Evolutionary conservation across 495 filamentous ascomycete genomes (phyloP).

Genomic region (Neurospora sp.): DNA sequence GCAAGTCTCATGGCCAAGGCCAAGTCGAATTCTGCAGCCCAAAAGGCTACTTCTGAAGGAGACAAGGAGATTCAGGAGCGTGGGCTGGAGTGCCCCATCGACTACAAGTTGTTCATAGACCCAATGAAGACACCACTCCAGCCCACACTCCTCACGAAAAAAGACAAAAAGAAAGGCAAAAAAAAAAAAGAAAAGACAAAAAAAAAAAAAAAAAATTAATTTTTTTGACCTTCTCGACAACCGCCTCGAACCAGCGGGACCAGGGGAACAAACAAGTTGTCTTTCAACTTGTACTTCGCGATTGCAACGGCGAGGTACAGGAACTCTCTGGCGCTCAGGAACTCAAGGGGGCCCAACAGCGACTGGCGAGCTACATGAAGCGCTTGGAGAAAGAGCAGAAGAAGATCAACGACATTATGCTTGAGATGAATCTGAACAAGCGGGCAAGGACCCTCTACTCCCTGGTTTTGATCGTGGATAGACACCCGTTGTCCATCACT

Average conservation of each 20-base stretch:
- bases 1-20: conserved; percentile 38
- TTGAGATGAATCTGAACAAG: conserved; percentile 54
- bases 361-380: conserved; percentile 13
- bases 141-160: not conserved
- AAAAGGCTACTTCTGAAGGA: conserved; percentile 55
- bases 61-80: conserved; percentile 72
- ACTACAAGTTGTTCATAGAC: conserved; percentile 92
- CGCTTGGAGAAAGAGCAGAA: conserved; percentile 46
- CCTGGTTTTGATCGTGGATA: conserved; percentile 11
- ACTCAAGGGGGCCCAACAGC: conserved; percentile 6
- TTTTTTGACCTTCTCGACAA: not conserved
- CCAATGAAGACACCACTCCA: conserved; percentile 79
- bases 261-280: not conserved
- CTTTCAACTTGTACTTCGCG: not conserved
- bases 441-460: conserved; percentile 16
- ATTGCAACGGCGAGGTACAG: not conserved
- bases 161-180: too few relatives aligned
- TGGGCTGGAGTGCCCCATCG: conserved; percentile 86
- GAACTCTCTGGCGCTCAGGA: conserved; percentile 5
- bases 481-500: conserved; percentile 8
- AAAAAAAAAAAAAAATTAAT: too few relatives aligned
- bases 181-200: too few relatives aligned
- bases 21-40: conserved; percentile 71
- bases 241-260: not conserved
- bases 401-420: conserved; percentile 57